These are phyloP conservation scores for Xerocomus nothofagi DNA, from an alignment of 1,284 basidiomycete genomes.

Conservation along the genomic window DNA sequence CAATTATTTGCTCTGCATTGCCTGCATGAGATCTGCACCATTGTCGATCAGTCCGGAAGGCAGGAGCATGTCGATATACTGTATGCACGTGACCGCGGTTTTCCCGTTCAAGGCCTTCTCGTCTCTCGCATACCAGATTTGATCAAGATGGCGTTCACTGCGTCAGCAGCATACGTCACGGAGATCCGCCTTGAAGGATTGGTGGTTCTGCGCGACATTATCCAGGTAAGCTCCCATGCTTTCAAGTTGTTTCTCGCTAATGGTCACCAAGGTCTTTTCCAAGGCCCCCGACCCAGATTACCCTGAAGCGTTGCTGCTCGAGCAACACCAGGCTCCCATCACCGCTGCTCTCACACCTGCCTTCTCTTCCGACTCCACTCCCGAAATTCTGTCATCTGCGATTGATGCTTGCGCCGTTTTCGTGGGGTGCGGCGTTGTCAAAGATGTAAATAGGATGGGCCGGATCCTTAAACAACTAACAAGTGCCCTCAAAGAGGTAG, in stretches of 20 bases:
- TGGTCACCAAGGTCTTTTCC: constrained; percentile 68
- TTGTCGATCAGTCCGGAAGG: constrained; percentile 71
- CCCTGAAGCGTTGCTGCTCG: constrained; percentile 86
- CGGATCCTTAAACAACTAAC: constrained; percentile 91
- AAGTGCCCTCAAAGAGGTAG: constrained; percentile 86
- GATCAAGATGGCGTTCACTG: constrained; percentile 97
- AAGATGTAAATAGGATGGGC: constrained; percentile 89
- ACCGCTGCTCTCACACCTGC: constrained; percentile 98
- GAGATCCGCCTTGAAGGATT: constrained; percentile 95
- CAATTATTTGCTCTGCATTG: constrained; percentile 95
- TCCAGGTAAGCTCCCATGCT: constrained; percentile 61
- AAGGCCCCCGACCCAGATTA: constrained; percentile 90
- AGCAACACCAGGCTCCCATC: constrained; percentile 98
- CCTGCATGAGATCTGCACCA: constrained; percentile 84
- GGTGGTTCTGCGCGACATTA: constrained; percentile 87
- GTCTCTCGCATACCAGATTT: constrained; percentile 87
- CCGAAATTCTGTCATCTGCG: constrained; percentile 91
- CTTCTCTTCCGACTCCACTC: constrained; percentile 92
- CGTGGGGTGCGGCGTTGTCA: constrained; percentile 94
- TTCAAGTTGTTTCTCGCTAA: constrained; percentile 10
- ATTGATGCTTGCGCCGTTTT: constrained; percentile 95
- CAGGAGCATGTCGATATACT: constrained; percentile 81
- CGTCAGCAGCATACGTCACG: constrained; percentile 92
- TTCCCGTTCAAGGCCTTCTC: constrained; percentile 56
- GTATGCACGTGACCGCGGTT: constrained; percentile 54